A percentile compares a stretch with the other conserved stretches of the same genome.
Conservation (phyloP, 768 basidiomycete species). For the Pleurotus citrinopileatus region DNA sequence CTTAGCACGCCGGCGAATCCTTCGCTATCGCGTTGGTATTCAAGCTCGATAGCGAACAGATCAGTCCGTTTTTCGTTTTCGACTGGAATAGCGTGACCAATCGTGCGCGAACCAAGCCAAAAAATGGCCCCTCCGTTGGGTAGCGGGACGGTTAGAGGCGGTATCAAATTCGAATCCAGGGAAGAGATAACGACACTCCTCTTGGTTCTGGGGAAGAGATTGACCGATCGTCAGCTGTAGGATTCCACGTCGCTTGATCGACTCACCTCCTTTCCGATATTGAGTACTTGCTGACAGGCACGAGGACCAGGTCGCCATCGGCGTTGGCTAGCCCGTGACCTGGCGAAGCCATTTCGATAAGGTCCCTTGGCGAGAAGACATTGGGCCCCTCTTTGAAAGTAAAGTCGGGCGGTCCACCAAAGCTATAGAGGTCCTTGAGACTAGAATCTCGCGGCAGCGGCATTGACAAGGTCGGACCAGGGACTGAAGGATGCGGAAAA, state of each 20-base stretch:
- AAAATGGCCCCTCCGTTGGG: constrained; percentile 71
- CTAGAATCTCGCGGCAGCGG: neutral
- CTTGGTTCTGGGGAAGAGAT: constrained; percentile 47
- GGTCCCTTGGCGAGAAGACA: constrained; percentile 67
- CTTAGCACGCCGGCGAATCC: constrained; percentile 25
- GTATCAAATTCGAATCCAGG: constrained; percentile 43
- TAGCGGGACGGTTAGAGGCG: constrained; percentile 56
- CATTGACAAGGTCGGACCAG: constrained; percentile 2
- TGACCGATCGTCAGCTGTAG: too few species aligned
- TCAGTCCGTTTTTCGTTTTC: constrained; percentile 47
- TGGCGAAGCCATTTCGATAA: constrained; percentile 69
- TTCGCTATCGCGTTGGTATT: constrained; percentile 31
- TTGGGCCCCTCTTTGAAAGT: constrained; percentile 54
- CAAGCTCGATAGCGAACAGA: constrained; percentile 59
- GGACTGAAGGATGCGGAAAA: too few species aligned
- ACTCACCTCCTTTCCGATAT: constrained; percentile 72
- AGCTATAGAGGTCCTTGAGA: neutral
- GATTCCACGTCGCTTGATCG: too few species aligned
- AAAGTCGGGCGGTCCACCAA: constrained; percentile 36
- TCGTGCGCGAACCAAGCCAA: constrained; percentile 69
- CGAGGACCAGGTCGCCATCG: constrained; percentile 64
- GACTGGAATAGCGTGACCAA: constrained; percentile 64
- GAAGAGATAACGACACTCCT: constrained; percentile 65
- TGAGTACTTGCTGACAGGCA: constrained; percentile 66
- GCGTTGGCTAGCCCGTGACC: constrained; percentile 66